Base-by-base conservation (phyloP, 345 rosid genomes). In the Hibiscus trionum region DNA sequence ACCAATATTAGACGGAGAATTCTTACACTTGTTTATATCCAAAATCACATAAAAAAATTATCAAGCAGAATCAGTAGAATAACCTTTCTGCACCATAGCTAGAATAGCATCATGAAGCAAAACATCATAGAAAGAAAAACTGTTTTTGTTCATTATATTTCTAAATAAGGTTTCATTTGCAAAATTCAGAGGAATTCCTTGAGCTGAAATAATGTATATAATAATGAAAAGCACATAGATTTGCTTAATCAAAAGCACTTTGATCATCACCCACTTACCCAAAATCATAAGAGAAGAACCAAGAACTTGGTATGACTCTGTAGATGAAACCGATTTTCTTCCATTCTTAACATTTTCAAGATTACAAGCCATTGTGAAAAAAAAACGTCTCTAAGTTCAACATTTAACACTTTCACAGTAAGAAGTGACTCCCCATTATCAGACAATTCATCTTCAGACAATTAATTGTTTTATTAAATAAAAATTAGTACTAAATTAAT, bases 361-460 rank as follows among this genome's bases (percentile, higher is more conserved):
- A 11, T 39, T 64, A 64, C 29, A 64, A 6, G 0, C 50, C 69
- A 42, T 21, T 21, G 4, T 5, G 14, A 65, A 65, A 65, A 21
- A 19, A 65, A 4, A 35, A n/a, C 27, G 9, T 37, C 7, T 47
- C 44, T 61, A 78, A 66, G 65, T 58, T 65, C 52, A 65, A 66
- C 27, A 76, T 77, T 80, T 90, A 92, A 97, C 97, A 92, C 97
- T 95, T 95, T 90, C 69, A 92, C 97, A 19, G 93, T 88, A 73
- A 90, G 83, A 77, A 95, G 91, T 14, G 99, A 91, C 71, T 89
- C 91, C 72, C 97, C 97, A 81, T 83, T 95, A 78, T 95, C 98
- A 76, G 97, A 96, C 67, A 95, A 84, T 80, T 95, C 98, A 82
- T 92, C 99, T 88, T 95, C 97, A 73, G n/a, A n/a, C n/a, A n/a